Base-by-base conservation (phyloP, 208 protist species). In the Wallacemonas rigidus region DNA sequence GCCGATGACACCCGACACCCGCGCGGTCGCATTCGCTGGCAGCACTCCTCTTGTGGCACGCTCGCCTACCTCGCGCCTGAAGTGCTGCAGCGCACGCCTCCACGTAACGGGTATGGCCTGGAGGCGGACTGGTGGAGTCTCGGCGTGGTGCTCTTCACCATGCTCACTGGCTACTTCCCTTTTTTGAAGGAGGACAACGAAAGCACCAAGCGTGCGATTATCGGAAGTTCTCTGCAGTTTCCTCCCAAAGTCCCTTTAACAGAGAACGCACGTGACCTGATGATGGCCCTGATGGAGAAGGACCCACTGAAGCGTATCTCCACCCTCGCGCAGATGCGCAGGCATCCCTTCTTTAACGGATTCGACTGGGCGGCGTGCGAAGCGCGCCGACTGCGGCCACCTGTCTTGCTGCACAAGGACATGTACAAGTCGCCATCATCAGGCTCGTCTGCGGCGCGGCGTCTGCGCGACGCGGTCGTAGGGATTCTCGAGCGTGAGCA, bases 41-140 rank as follows among this genome's bases (percentile, higher is more conserved):
- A 96, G 67, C 88, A 88, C 82, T 83, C 88, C 62, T 85, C 82
- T 73, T 96, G 94, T 54, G 95, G 95, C 47, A 98, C 95, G 14
- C 74, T 92, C 4, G 87, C 91, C 38, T 98, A 98, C 80, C 92
- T 96, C 39, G 90, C 91, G 9, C 95, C 95, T 1, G 92, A 97
- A 71, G 75, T 97, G 48, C 69, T 93, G n/a, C 15, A 58, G 71
- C 58, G 71, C 57, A 51, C n/a, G 6, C 76, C 71, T 17, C 54
- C 72, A 14, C 71, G 73, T 48, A 69, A 68, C 56, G 86, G 86
- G 35, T 95, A 95, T 74, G 88, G 85, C 40, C 72, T 92, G 2
- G 88, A 86, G 41, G 90, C 83, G 26, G 90, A 95, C 71, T 95
- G 90, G 88, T 95, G 90, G 88, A 89, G 85, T 45, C 55, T 92